Conservation (phyloP, 805 yeast species). For the Cyberlindnera japonica region DNA sequence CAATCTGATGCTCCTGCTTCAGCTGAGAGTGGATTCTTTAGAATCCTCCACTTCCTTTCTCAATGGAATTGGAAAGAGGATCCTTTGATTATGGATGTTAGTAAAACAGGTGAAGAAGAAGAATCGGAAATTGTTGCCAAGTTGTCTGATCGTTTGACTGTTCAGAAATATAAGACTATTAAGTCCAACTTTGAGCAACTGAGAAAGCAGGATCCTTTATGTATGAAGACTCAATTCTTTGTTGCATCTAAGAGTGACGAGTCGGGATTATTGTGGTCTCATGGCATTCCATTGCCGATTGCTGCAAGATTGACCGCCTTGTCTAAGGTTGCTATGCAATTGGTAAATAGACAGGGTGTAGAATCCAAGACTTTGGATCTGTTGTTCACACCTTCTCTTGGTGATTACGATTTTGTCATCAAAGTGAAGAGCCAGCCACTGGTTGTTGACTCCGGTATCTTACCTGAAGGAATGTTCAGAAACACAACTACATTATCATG, state of each 20-base stretch:
- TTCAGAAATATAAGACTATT: constrained; percentile 58
- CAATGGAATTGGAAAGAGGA: constrained; percentile 95
- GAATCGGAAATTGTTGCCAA: constrained; percentile 38
- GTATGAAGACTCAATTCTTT: constrained; percentile 73
- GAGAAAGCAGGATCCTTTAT: constrained; percentile 77
- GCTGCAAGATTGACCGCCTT: constrained; percentile 86
- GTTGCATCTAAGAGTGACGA: constrained; percentile 81
- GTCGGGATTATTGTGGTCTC: constrained; percentile 84
- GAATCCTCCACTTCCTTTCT: constrained; percentile 66
- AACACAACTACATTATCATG: neutral
- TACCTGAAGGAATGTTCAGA: constrained; percentile 22
- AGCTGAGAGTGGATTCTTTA: constrained; percentile 74
- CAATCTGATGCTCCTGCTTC: constrained; percentile 83
- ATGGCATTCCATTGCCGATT: constrained; percentile 62
- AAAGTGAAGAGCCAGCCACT: constrained; percentile 46
- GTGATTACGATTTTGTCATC: constrained; percentile 81
- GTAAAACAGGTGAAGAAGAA: constrained; percentile 43
- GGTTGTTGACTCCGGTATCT: constrained; percentile 50
- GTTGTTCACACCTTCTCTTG: constrained; percentile 75
- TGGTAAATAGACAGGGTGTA: constrained; percentile 46
- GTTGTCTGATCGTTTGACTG: constrained; percentile 57
- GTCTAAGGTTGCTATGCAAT: constrained; percentile 65
- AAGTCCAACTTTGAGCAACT: constrained; percentile 61
- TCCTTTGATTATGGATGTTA: constrained; percentile 75
- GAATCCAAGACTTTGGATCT: constrained; percentile 42